Conservation (phyloP, 345 rosid genomes). For the Aquilaria malaccensis region DNA sequence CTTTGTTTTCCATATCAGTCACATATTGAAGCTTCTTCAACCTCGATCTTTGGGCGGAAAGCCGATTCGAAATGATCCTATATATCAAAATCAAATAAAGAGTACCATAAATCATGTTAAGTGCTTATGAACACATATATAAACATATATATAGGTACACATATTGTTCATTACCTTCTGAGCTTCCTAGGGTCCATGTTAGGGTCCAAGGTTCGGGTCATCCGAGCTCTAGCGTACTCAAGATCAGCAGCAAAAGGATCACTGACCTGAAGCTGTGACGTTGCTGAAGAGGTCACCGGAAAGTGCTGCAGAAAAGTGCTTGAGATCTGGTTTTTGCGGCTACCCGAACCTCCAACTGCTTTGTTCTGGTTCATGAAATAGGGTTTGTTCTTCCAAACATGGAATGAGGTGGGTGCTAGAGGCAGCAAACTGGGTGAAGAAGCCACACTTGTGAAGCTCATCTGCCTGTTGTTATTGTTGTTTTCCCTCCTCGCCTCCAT, state of each 20-base stretch:
- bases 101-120: neutral
- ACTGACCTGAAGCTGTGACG: neutral
- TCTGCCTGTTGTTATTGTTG: neutral
- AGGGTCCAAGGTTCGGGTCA: conserved; percentile 1
- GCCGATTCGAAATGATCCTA: conserved; percentile 28
- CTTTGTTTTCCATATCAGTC: conserved; percentile 19
- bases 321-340: neutral
- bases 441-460: too few species aligned
- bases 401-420: conserved; percentile 5
- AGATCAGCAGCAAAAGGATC: neutral
- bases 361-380: conserved; percentile 1
- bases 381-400: conserved; percentile 11
- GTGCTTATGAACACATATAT: neutral
- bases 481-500: neutral
- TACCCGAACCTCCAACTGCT: neutral
- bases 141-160: neutral
- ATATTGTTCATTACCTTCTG: conserved; percentile 15
- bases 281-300: neutral
- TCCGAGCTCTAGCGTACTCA: neutral
- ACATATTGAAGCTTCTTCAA: conserved; percentile 12
- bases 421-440: neutral
- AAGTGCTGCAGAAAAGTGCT: neutral
- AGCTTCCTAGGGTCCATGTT: conserved; percentile 27
- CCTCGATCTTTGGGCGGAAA: conserved; percentile 28
- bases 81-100: neutral